Percentiles rank a stretch among this genome's conserved stretches.
Evolutionary conservation across 306 rosid genomes (phyloP).

Genomic region (Rosa lucieae): DNA sequence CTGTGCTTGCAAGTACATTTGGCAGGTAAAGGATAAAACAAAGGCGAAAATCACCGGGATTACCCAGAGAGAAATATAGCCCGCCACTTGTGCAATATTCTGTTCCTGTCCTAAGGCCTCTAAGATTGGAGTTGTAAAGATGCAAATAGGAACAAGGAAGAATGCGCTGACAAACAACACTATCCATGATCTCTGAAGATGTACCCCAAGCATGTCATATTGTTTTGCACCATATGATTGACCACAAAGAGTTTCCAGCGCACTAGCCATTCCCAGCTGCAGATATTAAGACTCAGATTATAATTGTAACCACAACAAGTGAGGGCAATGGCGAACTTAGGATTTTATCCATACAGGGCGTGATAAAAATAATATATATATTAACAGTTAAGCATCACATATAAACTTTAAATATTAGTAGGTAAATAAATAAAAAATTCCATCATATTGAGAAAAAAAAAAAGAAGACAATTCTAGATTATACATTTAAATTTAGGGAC

Average conservation of each 20-base stretch:
- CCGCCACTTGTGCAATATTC: constrained; percentile 39
- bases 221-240: constrained; percentile 67
- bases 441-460: too few species aligned
- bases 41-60: constrained; percentile 44
- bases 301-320: not conserved
- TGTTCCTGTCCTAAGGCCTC: constrained; percentile 49
- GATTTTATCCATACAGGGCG: too few species aligned
- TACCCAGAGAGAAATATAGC: constrained; percentile 53
- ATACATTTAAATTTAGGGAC: too few species aligned
- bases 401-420: too few species aligned
- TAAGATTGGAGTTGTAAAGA: constrained; percentile 51
- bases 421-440: too few species aligned
- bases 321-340: too few species aligned
- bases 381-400: too few species aligned
- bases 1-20: constrained; percentile 62
- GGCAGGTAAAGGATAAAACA: constrained; percentile 49
- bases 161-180: constrained; percentile 37
- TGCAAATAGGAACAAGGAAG: constrained; percentile 43
- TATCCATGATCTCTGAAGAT: constrained; percentile 74
- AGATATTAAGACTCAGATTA: constrained; percentile 3
- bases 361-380: too few species aligned
- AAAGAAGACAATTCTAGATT: too few species aligned
- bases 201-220: constrained; percentile 56
- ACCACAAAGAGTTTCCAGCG: constrained; percentile 64
- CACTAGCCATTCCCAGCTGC: constrained; percentile 77